Evolutionary conservation across 108 stramenopile species (phyloP), one percentile per base, ranked within the genome.

Genomic region (Bacterosira constricta): DNA sequence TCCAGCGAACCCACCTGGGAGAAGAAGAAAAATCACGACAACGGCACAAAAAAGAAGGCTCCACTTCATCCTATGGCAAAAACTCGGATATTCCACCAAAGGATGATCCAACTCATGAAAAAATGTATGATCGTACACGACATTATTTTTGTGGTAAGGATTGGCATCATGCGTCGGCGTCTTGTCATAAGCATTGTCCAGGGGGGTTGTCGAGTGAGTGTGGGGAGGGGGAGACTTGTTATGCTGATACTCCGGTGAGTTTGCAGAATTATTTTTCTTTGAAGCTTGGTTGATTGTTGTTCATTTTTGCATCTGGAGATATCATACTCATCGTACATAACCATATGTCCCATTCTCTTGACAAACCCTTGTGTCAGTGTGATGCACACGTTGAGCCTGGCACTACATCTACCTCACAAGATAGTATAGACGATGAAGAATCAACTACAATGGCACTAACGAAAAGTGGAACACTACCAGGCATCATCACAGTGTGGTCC

Each of bases 81-180:
- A 51, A 63, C 11, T 55, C 59, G 15, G 71, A 21, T 8, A 47
- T 56, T 6, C 65, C 81, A 25, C 44, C 65, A 21, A 77, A 77
- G 41, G 80, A 71, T 20, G 59, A 70, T 57, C 56, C 66, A 0
- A 21, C 39, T 11, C 73, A 57, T 44, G 37, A 65, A 23, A 52
- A 72, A 9, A n/a, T n/a, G n/a, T 58, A 57, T 49, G 90, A 90
- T 69, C 73, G 82, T 15, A 90, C 72, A 37, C 56, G 85, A 30
- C 87, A 94, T 62, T 91, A 90, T 66, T 94, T 85, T 65, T 94
- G 93, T 53, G 93, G 93, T n/a, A 80, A 44, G 0, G 88, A 88
- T 75, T 94, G 93, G 93, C 89, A 91, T 71, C 85, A 94, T 79
- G 93, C 93, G 0, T 34, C 87, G 1, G 41, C 73, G 39, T 71